Base-by-base conservation (phyloP, 2,329 filamentous ascomycete species). In the Apiospora malaysiana region DNA sequence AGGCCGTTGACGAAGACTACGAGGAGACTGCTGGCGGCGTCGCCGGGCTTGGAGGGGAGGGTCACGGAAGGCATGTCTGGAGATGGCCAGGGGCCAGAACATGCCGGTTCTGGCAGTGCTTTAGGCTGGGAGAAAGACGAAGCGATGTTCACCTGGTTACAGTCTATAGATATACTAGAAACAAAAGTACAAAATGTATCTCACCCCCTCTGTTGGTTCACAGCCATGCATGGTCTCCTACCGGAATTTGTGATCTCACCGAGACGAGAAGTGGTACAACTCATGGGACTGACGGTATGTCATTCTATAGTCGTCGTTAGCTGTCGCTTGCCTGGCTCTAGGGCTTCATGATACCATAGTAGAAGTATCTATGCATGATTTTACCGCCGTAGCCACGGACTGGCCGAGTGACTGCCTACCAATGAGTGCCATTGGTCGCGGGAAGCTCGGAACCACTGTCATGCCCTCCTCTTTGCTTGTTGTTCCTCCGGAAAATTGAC, bases 21-120 rank as follows among this genome's bases (percentile, higher is more conserved):
- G 1, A 70, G 45, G 10, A 73, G 70, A 51, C 67, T 72, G 67
- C 73, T 76, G 10, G 70, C 46, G 10, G 73, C 69, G 66, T 74
- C 74, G 45, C 74, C 75, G 67, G 78, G 78, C 74, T 80, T 80
- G 66, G 74, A 77, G 32, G 77, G 76, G 18, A 80, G 75, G 43
- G 69, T 71, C 21, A 78, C 70, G 8, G 46, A 72, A 69, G 73
- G 71, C 73, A 76, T 75, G 32, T 68, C 71, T 69, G 70, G 49
- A 32, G 8, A 56, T 42, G 12, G 8, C 10, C 25, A 18, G 27
- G 1, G 18, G 25, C 7, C 25, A 56, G 18, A 5, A 5, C 14
- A 14, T 56, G 14, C 2, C 1, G 14, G 8, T 56, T 23, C 6
- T 18, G 49, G 3, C 32, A 7, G 10, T 32, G 16, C 49, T 18